Base-by-base conservation (phyloP, 345 rosid genomes). In the Eucalyptus decipiens region DNA sequence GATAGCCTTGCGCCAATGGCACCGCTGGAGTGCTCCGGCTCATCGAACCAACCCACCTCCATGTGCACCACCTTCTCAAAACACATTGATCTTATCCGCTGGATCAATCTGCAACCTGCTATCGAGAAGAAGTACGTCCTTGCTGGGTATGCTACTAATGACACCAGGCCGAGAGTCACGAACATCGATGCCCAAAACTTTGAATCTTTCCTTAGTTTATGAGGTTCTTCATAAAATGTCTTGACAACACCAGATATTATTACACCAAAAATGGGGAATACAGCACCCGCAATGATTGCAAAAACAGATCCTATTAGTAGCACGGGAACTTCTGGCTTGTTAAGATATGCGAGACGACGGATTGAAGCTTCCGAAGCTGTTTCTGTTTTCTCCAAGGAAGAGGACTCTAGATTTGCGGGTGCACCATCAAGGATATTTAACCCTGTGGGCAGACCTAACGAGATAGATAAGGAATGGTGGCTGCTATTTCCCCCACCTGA, bases 31-130 rank as follows among this genome's bases (percentile, higher is more conserved):
- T 97, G 94, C 67, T 92, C 93, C 17, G 93, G 93, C 72, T 93
- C 95, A 91, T 97, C 99, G n/a, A 97, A 96, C 98, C 98, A 97
- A 51, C 96, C 92, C 86, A 96, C 92, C 92, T 97, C 99, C 98
- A 96, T 97, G 80, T 60, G 90, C 91, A 96, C 94, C 62, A 95
- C 97, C 91, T 94, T 97, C 95, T 97, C 95, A 86, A 96, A 97
- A 90, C 98, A 95, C 88, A 93, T 91, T 18, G 96, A 85, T 90
- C 97, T 91, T 80, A 96, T 92, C 89, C 97, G 90, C 88, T 93
- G 93, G 90, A 97, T 93, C 43, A 97, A 67, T 85, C 90, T 96
- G 80, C 92, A 90, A 15, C 97, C 98, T 16, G 97, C 97, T 49
- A 95, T 89, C 0, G 97, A 89, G 91, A 96, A 97, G 56, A 95